These are phyloP conservation scores for Rhizophora mangle DNA, from an alignment of 345 rosid species.

Conservation along the genomic window DNA sequence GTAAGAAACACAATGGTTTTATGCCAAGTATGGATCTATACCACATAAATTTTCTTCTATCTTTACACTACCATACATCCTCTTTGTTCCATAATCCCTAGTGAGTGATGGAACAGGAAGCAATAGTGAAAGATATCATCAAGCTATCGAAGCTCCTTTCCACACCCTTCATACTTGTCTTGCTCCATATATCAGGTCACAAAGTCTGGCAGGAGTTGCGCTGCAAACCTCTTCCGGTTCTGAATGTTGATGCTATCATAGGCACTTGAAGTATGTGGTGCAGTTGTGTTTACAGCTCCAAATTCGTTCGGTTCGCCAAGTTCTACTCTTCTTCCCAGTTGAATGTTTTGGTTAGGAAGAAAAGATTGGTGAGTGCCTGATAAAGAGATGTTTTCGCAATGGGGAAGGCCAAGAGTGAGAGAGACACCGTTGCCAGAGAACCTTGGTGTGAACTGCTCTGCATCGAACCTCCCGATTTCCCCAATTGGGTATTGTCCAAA, in stretches of 20 bases:
- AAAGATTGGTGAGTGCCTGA: constrained; percentile 69
- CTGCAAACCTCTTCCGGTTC: constrained; percentile 82
- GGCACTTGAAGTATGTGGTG: constrained; percentile 60
- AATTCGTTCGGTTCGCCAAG: constrained; percentile 65
- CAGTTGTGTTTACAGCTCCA: constrained; percentile 42
- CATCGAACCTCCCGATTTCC: constrained; percentile 74
- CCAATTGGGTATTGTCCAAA: constrained; percentile 91
- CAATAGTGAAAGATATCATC: constrained; percentile 26
- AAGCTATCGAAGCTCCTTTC: constrained; percentile 4
- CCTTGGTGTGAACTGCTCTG: constrained; percentile 68
- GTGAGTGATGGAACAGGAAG: constrained; percentile 24
- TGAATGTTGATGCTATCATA: constrained; percentile 74
- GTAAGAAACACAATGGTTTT: constrained; percentile 54
- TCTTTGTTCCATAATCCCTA: constrained; percentile 20
- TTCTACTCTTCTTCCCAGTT: constrained; percentile 72
- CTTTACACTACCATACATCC: constrained; percentile 49
- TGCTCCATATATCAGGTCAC: constrained; percentile 48
- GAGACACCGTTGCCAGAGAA: constrained; percentile 82
- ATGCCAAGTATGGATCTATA: constrained; percentile 64
- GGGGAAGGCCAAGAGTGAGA: constrained; percentile 86
- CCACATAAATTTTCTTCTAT: constrained; percentile 41
- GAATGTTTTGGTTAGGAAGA: constrained; percentile 75
- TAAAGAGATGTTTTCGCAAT: constrained; percentile 74
- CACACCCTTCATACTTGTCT: not conserved
- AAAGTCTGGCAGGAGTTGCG: constrained; percentile 83